Evolutionary conservation across 805 yeast species (phyloP).

Genomic region (Ogataea paradorogensis): DNA sequence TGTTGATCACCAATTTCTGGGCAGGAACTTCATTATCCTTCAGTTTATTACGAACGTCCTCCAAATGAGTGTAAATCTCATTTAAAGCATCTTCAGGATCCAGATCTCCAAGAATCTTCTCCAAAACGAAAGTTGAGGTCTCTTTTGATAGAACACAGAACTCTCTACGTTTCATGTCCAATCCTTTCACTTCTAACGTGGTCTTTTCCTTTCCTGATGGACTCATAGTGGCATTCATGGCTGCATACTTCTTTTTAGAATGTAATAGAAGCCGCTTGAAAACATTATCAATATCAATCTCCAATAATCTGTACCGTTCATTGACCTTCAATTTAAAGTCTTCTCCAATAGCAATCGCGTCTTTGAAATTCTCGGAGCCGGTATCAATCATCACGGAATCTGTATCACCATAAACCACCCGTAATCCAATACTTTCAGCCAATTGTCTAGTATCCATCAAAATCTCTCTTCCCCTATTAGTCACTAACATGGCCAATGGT

Average conservation of each 20-base stretch:
- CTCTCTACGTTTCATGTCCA: slow-evolving; percentile 96
- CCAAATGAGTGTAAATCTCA: slow-evolving; percentile 70
- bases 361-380: slow-evolving; percentile 61
- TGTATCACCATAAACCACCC: slow-evolving; percentile 96
- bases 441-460: slow-evolving; percentile 88
- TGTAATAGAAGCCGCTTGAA: slow-evolving; percentile 81
- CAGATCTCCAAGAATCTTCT: slow-evolving; percentile 64
- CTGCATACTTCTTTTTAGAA: slow-evolving; percentile 98
- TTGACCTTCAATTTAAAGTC: slow-evolving; percentile 83
- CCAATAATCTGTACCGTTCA: slow-evolving; percentile 81
- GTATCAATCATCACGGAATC: slow-evolving; percentile 99
- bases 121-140: slow-evolving; percentile 70
- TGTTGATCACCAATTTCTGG: slow-evolving; percentile 74
- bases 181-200: slow-evolving; percentile 85
- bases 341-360: slow-evolving; percentile 79
- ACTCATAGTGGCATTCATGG: slow-evolving; percentile 56
- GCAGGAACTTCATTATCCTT: slow-evolving; percentile 59
- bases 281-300: slow-evolving; percentile 92
- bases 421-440: slow-evolving; percentile 78
- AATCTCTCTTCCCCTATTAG: slow-evolving; percentile 93
- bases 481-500: slow-evolving; percentile 93
- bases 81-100: slow-evolving; percentile 76
- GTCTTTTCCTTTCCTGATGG: slow-evolving; percentile 53
- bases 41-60: slow-evolving; percentile 54
- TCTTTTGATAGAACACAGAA: slow-evolving; percentile 91